Evolutionary conservation across 768 basidiomycete genomes (phyloP), one percentile per base, ranked within the genome.

Genomic region (Mycena alexandri): DNA sequence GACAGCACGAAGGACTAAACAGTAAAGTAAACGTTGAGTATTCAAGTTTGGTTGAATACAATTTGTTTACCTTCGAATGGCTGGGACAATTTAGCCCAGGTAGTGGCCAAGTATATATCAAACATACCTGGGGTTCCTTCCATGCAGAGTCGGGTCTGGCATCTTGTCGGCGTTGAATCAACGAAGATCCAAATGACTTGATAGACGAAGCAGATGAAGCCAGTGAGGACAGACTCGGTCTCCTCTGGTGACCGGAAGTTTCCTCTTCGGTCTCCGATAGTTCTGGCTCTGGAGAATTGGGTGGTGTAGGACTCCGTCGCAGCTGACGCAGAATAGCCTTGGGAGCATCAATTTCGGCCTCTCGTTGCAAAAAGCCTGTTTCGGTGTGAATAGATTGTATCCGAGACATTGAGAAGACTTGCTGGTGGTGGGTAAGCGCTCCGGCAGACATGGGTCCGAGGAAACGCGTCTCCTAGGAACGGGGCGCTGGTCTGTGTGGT

Each of bases 1-100:
- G 22, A 98, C 86, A 2, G 96, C 96, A 56, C 91, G 84, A 74
- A 96, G 87, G 0, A 98, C 81, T 81, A 96, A 19, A 85, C 67
- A 13, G 83, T 25, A 21, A 2, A 46, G 34, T 34, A 14, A n/a
- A n/a, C n/a, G n/a, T n/a, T n/a, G n/a, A n/a, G n/a, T n/a, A n/a
- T n/a, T n/a, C n/a, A n/a, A n/a, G n/a, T n/a, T 17, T 9, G 7
- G 22, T 21, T 46, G 3, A 36, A 34, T 29, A 60, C 38, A 7
- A 25, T 16, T 17, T 10, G 19, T 41, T 67, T 24, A 63, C 69
- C 62, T 71, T 71, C 69, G 60, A 12, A 65, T 46, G 63, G 63
- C 65, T 70, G 55, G 13, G 34, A 54, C 33, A 4, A 59, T 57
- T 53, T 19, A 62, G 54, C 29, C 29, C 6, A 29, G 6, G 21